Evolutionary conservation across 495 filamentous ascomycete genomes (phyloP).

Genomic region (Neurospora cerealis): DNA sequence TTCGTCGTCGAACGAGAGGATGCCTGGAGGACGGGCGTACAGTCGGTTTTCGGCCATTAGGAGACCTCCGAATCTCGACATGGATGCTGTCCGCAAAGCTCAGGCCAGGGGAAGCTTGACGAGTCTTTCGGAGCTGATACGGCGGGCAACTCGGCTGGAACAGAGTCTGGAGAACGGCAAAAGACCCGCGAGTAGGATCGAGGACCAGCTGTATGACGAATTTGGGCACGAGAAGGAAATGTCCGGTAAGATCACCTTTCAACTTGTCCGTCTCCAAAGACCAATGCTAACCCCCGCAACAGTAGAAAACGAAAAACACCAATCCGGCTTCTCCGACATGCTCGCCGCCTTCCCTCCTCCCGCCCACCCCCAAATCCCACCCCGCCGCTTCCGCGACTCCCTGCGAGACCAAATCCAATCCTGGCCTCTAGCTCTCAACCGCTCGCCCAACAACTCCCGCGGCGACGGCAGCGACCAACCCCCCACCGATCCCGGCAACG

Average conservation of each 20-base stretch:
- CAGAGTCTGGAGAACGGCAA: constrained; percentile 77
- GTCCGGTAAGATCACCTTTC: constrained; percentile 20
- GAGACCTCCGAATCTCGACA: constrained; percentile 65
- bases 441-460: constrained; percentile 18
- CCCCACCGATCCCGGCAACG: constrained; percentile 8
- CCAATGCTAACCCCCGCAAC: constrained; percentile 23
- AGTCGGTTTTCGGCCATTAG: constrained; percentile 43
- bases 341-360: constrained; percentile 87
- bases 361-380: constrained; percentile 43
- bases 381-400: constrained; percentile 34
- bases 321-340: constrained; percentile 72
- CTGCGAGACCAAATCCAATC: constrained; percentile 23
- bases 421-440: constrained; percentile 32
- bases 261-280: background rate
- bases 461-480: constrained; percentile 12
- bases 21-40: constrained; percentile 15
- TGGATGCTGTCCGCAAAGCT: constrained; percentile 68
- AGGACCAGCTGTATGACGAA: constrained; percentile 27
- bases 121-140: constrained; percentile 83
- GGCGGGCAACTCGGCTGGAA: constrained; percentile 76
- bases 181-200: constrained; percentile 63
- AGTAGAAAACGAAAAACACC: constrained; percentile 36
- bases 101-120: constrained; percentile 80
- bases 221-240: constrained; percentile 27
- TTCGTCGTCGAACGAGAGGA: background rate